Percentiles rank a stretch among this genome's conserved stretches.
phyloP scores from a whole-genome alignment of 108 stramenopile genomes.

The Nitzschia sp. region DNA sequence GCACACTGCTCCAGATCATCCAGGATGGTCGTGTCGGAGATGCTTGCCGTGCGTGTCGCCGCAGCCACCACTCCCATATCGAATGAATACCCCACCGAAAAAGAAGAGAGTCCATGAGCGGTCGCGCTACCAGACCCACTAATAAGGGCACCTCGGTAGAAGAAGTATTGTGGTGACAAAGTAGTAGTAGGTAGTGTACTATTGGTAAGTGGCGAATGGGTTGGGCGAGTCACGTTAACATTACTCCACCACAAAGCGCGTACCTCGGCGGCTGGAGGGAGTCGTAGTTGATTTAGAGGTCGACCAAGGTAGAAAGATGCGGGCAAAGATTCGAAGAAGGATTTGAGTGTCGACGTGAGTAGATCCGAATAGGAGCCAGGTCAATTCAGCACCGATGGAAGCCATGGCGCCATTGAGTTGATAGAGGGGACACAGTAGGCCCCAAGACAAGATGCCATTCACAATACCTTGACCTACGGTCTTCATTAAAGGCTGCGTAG shows the following conservation, averaged over 20 bases:
- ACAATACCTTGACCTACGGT: neutral
- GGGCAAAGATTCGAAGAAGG: neutral
- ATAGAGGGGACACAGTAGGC: neutral
- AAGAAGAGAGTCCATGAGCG: neutral
- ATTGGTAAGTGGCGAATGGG: no score
- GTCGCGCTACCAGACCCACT: neutral
- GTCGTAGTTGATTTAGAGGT: neutral
- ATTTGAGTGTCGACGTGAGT: slow-evolving; percentile 3
- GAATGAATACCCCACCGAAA: neutral
- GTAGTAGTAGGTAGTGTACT: no score
- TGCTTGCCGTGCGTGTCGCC: neutral
- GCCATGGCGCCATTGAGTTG: neutral
- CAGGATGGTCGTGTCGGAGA: neutral
- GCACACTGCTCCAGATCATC: neutral
- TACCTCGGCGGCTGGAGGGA: neutral
- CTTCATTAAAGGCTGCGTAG: neutral
- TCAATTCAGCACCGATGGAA: neutral
- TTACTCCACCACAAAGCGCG: neutral
- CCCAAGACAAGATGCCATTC: slow-evolving; percentile 1
- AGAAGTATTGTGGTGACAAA: no score
- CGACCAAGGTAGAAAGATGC: neutral
- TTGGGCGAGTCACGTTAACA: no score
- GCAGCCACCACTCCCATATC: neutral
- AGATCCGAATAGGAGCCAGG: neutral
- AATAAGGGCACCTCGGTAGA: neutral